Evolutionary conservation across 805 yeast genomes (phyloP).

Genomic region (Myxozyma lipomycoides): DNA sequence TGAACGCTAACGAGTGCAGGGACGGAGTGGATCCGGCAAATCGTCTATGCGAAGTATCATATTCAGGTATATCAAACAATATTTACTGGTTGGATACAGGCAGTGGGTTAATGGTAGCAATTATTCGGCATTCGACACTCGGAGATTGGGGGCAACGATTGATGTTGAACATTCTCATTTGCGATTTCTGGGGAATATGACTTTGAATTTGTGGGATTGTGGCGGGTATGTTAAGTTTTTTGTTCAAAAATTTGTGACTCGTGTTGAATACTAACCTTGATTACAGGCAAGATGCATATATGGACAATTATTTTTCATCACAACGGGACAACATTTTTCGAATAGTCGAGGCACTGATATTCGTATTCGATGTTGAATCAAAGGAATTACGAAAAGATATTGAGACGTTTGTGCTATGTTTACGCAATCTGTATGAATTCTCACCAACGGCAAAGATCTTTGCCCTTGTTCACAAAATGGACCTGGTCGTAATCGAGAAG

Average conservation of each 20-base stretch:
- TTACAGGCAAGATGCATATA: constrained; percentile 78
- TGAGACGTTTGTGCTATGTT: constrained; percentile 80
- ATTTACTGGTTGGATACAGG: neutral
- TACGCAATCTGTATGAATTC: constrained; percentile 73
- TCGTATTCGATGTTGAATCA: constrained; percentile 93
- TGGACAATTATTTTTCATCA: constrained; percentile 87
- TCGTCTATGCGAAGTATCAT: constrained; percentile 96
- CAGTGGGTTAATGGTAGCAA: constrained; percentile 46
- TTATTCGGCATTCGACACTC: constrained; percentile 93
- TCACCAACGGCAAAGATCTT: constrained; percentile 91
- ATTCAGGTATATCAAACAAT: constrained; percentile 45
- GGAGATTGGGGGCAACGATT: constrained; percentile 93
- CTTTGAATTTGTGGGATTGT: constrained; percentile 94
- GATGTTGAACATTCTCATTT: constrained; percentile 98
- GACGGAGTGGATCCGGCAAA: constrained; percentile 91
- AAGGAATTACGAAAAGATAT: constrained; percentile 89
- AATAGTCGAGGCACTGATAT: constrained; percentile 91
- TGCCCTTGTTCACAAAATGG: constrained; percentile 93
- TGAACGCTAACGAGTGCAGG: too few relatives aligned
- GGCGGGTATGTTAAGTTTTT: constrained; percentile 53
- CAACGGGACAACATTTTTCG: constrained; percentile 90
- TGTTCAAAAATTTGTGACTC: neutral
- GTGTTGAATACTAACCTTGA: neutral
- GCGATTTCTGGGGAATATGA: constrained; percentile 90
- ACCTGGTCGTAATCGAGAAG: constrained; percentile 52